Evolutionary conservation across 495 filamentous ascomycete genomes (phyloP).

Genomic region (Rhizodiscina lignyota): DNA sequence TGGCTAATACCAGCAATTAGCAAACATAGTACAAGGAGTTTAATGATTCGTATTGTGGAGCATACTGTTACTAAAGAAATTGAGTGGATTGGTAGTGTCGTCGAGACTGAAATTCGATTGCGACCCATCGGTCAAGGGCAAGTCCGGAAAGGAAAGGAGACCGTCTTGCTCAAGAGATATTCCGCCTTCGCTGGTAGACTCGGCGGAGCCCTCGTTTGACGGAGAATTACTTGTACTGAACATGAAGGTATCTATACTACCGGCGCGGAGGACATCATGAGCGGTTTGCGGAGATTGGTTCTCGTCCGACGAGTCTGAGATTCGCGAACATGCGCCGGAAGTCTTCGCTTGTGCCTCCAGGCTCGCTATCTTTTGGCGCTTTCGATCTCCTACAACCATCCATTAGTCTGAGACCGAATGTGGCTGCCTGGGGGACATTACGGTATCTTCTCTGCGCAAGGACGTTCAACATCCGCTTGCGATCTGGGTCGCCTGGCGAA

Average conservation of each 20-base stretch:
- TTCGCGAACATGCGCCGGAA: not conserved
- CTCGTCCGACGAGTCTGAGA: not conserved
- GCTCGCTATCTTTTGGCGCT: slow-evolving; percentile 8
- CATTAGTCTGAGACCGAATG: not conserved
- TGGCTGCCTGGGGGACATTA: slow-evolving; percentile 13
- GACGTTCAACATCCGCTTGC: slow-evolving; percentile 32
- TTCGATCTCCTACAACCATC: slow-evolving; percentile 7
- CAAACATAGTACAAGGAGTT: not conserved
- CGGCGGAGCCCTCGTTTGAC: too few species aligned
- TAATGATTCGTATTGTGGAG: not conserved
- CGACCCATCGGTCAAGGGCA: too few species aligned
- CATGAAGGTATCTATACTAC: not conserved
- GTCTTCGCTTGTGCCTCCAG: slow-evolving; percentile 9
- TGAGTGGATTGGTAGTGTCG: not conserved
- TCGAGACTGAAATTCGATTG: not conserved
- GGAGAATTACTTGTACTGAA: too few species aligned
- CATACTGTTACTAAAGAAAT: not conserved
- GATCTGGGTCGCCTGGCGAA: slow-evolving; percentile 18
- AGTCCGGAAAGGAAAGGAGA: too few species aligned
- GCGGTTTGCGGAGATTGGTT: not conserved
- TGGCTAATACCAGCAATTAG: not conserved
- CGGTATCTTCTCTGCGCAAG: slow-evolving; percentile 34
- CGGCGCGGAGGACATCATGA: not conserved
- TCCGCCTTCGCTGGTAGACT: too few species aligned
- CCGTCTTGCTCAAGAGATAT: too few species aligned